A percentile compares a stretch with the other conserved stretches of the same genome.
Conservation (phyloP, 169 alveolate species). For the Cytauxzoon felis region DNA sequence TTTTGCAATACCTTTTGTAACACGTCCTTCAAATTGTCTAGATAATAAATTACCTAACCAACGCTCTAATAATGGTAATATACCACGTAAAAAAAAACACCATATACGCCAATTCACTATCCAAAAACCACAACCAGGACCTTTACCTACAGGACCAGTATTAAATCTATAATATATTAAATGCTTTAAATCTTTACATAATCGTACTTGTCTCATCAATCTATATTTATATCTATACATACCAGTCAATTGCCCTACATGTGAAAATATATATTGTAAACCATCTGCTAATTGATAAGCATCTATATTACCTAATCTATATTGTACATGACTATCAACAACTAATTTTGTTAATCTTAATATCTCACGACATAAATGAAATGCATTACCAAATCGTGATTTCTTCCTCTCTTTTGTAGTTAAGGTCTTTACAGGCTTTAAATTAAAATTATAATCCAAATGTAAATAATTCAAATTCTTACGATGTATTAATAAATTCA, state of each 20-base stretch:
- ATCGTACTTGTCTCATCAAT: slow-evolving; percentile 98
- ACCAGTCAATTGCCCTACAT: slow-evolving; percentile 99
- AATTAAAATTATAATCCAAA: slow-evolving; percentile 98
- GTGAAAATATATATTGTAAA: slow-evolving; percentile 96
- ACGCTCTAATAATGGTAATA: slow-evolving; percentile 98
- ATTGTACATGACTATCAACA: slow-evolving; percentile 98
- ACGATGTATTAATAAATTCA: slow-evolving; percentile 96
- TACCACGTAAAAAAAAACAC: slow-evolving; percentile 98
- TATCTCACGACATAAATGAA: slow-evolving; percentile 99
- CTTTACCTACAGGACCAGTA: slow-evolving; percentile 99
- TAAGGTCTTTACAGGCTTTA: slow-evolving; percentile 99
- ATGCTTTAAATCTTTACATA: slow-evolving; percentile 99
- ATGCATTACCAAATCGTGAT: slow-evolving; percentile 99
- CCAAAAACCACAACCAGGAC: slow-evolving; percentile 99
- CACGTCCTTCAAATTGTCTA: slow-evolving; percentile 98
- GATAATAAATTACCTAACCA: slow-evolving; percentile 99
- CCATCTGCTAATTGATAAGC: slow-evolving; percentile 99
- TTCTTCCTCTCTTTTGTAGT: slow-evolving; percentile 99
- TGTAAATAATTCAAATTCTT: slow-evolving; percentile 98
- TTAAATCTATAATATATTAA: slow-evolving; percentile 98
- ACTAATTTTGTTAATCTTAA: slow-evolving; percentile 96
- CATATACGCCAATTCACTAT: slow-evolving; percentile 99
- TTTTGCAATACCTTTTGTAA: slow-evolving; percentile 95
- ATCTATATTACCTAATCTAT: slow-evolving; percentile 97
- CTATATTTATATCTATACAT: slow-evolving; percentile 99